These are phyloP conservation scores for Mesembryanthemum crystallinum DNA, from an alignment of 148 eudicot species.

Conservation along the genomic window DNA sequence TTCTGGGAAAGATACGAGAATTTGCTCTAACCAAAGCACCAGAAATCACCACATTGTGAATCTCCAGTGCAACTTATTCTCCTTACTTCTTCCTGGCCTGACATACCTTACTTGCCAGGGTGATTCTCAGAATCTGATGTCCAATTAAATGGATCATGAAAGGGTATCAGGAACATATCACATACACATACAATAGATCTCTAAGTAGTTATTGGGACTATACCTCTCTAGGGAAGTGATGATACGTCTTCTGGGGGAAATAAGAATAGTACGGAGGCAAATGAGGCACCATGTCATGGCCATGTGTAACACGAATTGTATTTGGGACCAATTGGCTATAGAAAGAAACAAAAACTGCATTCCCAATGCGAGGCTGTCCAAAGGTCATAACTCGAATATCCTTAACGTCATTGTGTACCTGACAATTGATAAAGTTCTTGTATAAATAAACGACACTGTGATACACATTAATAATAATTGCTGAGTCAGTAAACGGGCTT, in stretches of 20 bases:
- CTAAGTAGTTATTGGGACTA: background rate
- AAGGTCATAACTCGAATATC: constrained; percentile 77
- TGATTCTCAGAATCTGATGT: background rate
- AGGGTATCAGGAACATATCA: background rate
- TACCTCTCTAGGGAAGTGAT: constrained; percentile 96
- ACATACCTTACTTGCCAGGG: too few relatives aligned
- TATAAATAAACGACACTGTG: too few relatives aligned
- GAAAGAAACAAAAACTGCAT: constrained; percentile 76
- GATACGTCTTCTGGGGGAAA: constrained; percentile 80
- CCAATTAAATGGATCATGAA: background rate
- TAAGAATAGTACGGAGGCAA: constrained; percentile 81
- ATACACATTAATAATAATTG: background rate
- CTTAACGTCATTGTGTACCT: constrained; percentile 55
- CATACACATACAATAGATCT: background rate
- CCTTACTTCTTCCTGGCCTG: too few relatives aligned
- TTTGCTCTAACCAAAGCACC: too few relatives aligned
- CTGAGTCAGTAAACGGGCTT: background rate
- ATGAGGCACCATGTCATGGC: constrained; percentile 92
- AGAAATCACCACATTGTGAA: too few relatives aligned
- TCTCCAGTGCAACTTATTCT: too few relatives aligned
- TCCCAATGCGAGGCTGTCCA: constrained; percentile 96
- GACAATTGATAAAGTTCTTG: constrained; percentile 16
- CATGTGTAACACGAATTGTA: constrained; percentile 72
- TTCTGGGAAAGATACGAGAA: too few relatives aligned
- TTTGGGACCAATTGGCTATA: constrained; percentile 63